Evolutionary conservation across 1,139 yeast species (phyloP), one percentile per base, ranked within the genome.

Genomic region (Kodamaea fungicola): DNA sequence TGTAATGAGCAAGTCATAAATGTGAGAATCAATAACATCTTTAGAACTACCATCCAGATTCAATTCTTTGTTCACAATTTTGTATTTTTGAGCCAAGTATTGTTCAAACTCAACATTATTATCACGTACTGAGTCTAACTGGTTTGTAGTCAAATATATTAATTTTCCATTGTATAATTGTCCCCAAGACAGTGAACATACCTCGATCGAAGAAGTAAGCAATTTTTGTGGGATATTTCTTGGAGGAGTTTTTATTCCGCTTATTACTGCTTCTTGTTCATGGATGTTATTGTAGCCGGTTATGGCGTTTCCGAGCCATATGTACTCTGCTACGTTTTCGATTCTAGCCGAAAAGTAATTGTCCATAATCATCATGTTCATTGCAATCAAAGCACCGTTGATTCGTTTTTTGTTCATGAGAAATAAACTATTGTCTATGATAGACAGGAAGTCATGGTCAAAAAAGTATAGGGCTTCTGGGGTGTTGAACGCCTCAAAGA

Each of bases 101-200:
- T 35, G 28, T 19, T 42, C 40, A 38, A 57, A 57, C 28, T 34
- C 27, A 8, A 38, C 16, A 1, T 39, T 52, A 8, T 45, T 42
- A 24, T 44, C 41, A 21, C 40, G 29, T 55, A 57, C 57, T 38
- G 62, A 63, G 33, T 67, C 66, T 16, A 65, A 46, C 42, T 67
- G 74, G 43, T 64, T 64, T 3, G 62, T 46, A 0, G 72, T 64
- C 7, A 61, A 51, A 40, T 60, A 67, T 3, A 65, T 26, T 24
- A 67, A 46, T 1, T 54, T 42, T 24, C 44, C 39, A 16, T 54
- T 62, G 32, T 50, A 48, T 2, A 64, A 39, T 45, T 67, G 72
- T 3, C 62, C 68, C 68, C 70, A 64, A 3, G 72, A 64, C 7
- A 68, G 44, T 5, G 71, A 64, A 42, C 74, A 67, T 4, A 67